Evolutionary conservation across 441 rosid genomes (phyloP).

Genomic region (California macrophylla): DNA sequence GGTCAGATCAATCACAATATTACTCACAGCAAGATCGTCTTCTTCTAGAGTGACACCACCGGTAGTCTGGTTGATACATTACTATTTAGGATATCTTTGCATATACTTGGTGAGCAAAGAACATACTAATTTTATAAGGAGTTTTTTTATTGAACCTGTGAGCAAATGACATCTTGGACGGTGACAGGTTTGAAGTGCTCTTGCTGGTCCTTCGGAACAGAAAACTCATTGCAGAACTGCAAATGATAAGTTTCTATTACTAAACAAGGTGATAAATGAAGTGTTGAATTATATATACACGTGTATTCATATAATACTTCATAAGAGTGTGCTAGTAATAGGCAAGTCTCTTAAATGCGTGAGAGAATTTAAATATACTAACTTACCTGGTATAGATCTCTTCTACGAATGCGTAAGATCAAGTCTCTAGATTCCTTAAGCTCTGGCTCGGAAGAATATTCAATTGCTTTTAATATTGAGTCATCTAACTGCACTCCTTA

Average conservation of each 20-base stretch:
- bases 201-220: conserved; percentile 74
- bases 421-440: conserved; percentile 68
- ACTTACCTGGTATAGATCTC: conserved; percentile 69
- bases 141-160: conserved; percentile 44
- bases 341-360: not conserved
- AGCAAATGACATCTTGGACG: conserved; percentile 76
- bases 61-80: conserved; percentile 40
- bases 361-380: not conserved
- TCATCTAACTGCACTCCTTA: conserved; percentile 63
- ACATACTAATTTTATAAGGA: conserved; percentile 1
- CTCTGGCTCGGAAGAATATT: conserved; percentile 54
- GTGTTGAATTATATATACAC: not conserved
- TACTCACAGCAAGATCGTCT: conserved; percentile 71
- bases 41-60: conserved; percentile 48
- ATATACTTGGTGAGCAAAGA: conserved; percentile 15
- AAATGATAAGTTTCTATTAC: conserved; percentile 7
- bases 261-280: not conserved
- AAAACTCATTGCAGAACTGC: conserved; percentile 93
- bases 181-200: conserved; percentile 79
- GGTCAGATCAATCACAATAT: conserved; percentile 78
- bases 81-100: conserved; percentile 7
- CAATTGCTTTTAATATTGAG: conserved; percentile 67
- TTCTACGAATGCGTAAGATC: conserved; percentile 65
- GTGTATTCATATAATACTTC: not conserved
- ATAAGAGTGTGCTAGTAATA: not conserved